Evolutionary conservation across 208 protist species (phyloP).

Genomic region (Leishmania gerbilli): DNA sequence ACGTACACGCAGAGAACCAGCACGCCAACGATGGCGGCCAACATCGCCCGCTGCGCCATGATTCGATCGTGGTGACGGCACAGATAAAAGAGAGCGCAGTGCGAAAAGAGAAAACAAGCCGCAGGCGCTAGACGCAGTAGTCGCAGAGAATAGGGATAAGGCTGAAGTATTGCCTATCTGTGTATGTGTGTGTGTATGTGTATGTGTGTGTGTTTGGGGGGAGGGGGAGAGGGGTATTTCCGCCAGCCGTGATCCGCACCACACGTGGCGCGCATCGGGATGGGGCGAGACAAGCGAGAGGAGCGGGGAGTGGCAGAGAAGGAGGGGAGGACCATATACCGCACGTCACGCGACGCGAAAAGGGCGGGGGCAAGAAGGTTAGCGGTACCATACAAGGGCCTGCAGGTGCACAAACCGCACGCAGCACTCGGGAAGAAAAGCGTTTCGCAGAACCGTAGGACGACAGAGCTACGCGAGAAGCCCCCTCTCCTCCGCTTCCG

Average conservation of each 20-base stretch:
- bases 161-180: background rate
- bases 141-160: background rate
- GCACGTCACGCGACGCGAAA: background rate
- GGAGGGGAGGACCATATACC: no score
- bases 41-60: constrained; percentile 9
- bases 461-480: background rate
- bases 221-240: no score
- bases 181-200: background rate
- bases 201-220: background rate
- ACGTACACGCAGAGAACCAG: constrained; percentile 29
- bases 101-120: background rate
- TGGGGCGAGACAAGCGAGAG: background rate
- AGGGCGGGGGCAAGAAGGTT: background rate
- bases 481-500: background rate
- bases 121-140: background rate
- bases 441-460: background rate
- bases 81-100: background rate
- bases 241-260: no score
- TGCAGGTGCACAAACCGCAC: background rate
- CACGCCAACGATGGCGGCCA: constrained; percentile 27
- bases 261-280: no score
- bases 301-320: background rate
- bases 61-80: background rate
- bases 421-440: background rate
- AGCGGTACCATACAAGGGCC: background rate